A percentile compares a stretch with the other conserved stretches of the same genome.
phyloP scores from a whole-genome alignment of 148 eudicot genomes.

The Gaultheria prostrata region DNA sequence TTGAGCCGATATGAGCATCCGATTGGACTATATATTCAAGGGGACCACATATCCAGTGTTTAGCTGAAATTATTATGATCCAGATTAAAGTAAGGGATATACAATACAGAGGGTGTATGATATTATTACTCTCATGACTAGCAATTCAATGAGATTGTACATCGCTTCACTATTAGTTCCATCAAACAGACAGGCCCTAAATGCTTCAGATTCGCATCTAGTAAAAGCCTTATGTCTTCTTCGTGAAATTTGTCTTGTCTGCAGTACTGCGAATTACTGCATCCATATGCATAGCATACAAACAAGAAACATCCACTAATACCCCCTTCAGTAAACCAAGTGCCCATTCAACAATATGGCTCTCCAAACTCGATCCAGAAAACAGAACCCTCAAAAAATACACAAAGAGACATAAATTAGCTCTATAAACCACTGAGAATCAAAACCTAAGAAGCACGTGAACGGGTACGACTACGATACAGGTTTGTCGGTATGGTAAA shows the following conservation, averaged over 20 bases:
- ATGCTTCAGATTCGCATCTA: neutral
- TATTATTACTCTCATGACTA: neutral
- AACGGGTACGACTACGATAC: no score
- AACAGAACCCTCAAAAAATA: neutral
- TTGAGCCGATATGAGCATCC: neutral
- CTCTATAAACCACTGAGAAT: neutral
- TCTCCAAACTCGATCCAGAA: neutral
- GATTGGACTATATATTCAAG: neutral
- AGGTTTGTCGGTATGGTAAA: no score
- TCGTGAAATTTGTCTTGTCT: neutral
- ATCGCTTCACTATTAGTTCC: neutral
- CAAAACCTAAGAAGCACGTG: neutral
- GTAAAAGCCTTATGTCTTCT: neutral
- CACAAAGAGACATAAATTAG: neutral
- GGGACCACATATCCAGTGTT: neutral
- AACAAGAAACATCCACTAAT: neutral
- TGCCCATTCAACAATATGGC: neutral
- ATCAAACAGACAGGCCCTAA: neutral
- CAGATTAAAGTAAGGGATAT: neutral
- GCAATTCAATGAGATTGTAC: neutral
- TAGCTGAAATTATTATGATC: neutral
- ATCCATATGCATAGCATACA: neutral
- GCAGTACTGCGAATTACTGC: neutral
- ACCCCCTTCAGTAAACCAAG: neutral
- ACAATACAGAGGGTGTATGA: neutral